Evolutionary conservation across 345 rosid species (phyloP).

Genomic region (Orychophragmus violaceus): DNA sequence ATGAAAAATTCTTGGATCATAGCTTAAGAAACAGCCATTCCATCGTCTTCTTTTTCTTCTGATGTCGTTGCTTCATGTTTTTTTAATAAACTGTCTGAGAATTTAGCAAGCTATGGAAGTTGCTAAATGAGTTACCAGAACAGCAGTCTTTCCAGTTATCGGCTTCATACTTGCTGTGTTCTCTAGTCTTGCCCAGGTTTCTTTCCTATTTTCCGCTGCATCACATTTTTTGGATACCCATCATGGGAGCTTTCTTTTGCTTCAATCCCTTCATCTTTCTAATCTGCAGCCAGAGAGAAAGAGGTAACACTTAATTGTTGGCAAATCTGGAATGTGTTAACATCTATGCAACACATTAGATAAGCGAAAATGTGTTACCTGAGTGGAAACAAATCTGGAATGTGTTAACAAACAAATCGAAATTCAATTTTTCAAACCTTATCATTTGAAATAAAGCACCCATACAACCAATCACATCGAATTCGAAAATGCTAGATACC

Average conservation of each 20-base stretch:
- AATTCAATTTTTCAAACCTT: no score
- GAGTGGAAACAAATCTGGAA: no score
- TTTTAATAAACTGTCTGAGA: not conserved
- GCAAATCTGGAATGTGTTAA: no score
- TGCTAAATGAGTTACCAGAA: constrained; percentile 50
- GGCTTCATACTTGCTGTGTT: constrained; percentile 65
- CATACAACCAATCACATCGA: not conserved
- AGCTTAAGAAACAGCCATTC: not conserved
- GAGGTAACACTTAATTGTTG: no score
- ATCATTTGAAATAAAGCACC: not conserved
- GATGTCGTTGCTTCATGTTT: not conserved
- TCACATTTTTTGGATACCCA: no score
- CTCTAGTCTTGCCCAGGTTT: constrained; percentile 51
- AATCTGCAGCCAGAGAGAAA: no score
- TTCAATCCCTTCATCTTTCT: no score
- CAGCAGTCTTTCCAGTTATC: constrained; percentile 51
- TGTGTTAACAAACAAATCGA: no score
- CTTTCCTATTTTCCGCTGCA: constrained; percentile 42
- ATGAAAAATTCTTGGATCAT: constrained; percentile 8
- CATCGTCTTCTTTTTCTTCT: not conserved
- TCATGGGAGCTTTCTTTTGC: no score
- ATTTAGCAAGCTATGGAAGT: constrained; percentile 21
- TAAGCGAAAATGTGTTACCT: no score
- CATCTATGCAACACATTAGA: no score
- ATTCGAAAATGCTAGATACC: not conserved